Percentiles rank a stretch among this genome's conserved stretches.
phyloP scores from a whole-genome alignment of 768 basidiomycete species.

The Phlebiopsis flavidoalba region DNA sequence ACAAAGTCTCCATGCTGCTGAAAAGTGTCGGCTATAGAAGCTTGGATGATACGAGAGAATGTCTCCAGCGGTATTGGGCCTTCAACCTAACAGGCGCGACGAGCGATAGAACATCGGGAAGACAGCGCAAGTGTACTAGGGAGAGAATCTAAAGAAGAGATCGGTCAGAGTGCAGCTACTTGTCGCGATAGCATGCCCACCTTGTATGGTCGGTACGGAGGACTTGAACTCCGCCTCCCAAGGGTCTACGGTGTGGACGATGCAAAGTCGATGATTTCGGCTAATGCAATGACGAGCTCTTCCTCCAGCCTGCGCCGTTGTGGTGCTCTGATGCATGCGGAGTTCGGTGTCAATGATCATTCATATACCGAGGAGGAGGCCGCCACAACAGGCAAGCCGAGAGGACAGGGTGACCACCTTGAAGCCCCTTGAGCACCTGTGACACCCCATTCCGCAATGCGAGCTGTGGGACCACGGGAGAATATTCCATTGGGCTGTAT shows the following conservation, averaged over 20 bases:
- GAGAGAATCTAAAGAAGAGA: slow-evolving; percentile 18
- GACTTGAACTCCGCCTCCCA: slow-evolving; percentile 72
- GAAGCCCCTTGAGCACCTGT: slow-evolving; percentile 19
- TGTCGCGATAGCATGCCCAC: slow-evolving; percentile 9
- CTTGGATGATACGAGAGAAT: slow-evolving; percentile 30
- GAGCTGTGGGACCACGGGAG: slow-evolving; percentile 32
- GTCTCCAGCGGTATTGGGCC: slow-evolving; percentile 52
- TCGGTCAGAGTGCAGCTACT: neutral
- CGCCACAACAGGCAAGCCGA: slow-evolving; percentile 57
- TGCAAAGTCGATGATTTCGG: slow-evolving; percentile 69
- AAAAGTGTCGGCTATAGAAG: slow-evolving; percentile 52
- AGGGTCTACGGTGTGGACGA: slow-evolving; percentile 25
- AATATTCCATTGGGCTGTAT: slow-evolving; percentile 25
- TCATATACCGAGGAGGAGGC: slow-evolving; percentile 59
- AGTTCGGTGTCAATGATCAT: slow-evolving; percentile 41
- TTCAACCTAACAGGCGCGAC: slow-evolving; percentile 51
- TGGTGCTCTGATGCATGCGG: slow-evolving; percentile 23
- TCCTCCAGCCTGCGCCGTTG: slow-evolving; percentile 49
- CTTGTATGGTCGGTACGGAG: slow-evolving; percentile 38
- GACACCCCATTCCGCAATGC: slow-evolving; percentile 25
- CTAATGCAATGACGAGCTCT: slow-evolving; percentile 62
- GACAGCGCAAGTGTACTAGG: slow-evolving; percentile 38
- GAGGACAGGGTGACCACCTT: slow-evolving; percentile 63
- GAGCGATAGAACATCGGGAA: slow-evolving; percentile 53
- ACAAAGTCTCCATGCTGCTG: slow-evolving; percentile 50